phyloP scores from a whole-genome alignment of 2,329 filamentous ascomycete species.

The Colletotrichum sp. region DNA sequence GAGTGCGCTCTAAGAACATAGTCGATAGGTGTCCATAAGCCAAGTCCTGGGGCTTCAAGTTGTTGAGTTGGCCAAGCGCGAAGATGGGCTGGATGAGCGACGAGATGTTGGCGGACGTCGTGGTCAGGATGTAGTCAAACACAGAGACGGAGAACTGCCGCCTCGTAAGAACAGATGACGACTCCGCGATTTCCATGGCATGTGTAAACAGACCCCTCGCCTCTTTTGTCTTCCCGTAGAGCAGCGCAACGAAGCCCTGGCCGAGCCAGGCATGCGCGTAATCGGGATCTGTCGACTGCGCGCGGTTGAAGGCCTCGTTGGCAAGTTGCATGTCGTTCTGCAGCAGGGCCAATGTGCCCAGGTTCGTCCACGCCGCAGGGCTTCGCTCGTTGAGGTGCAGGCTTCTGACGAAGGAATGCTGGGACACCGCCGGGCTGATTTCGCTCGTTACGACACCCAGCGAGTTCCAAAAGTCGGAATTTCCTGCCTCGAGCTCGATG shows the following conservation, averaged over 20 bases:
- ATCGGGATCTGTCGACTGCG: constrained; percentile 93
- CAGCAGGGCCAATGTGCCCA: constrained; percentile 84
- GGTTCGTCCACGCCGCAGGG: constrained; percentile 86
- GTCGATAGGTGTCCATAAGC: constrained; percentile 79
- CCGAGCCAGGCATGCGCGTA: constrained; percentile 94
- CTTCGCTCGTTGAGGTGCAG: constrained; percentile 91
- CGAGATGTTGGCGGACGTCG: constrained; percentile 56
- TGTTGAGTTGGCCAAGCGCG: constrained; percentile 80
- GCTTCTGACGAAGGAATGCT: constrained; percentile 92
- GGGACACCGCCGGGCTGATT: constrained; percentile 84
- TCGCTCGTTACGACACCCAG: constrained; percentile 89
- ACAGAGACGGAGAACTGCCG: constrained; percentile 80
- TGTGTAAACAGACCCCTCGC: constrained; percentile 89
- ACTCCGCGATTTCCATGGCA: constrained; percentile 89
- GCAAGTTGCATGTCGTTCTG: constrained; percentile 86
- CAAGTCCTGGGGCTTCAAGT: constrained; percentile 73
- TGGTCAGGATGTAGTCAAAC: constrained; percentile 79
- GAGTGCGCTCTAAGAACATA: constrained; percentile 81
- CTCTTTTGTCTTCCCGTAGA: constrained; percentile 76
- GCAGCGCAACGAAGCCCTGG: constrained; percentile 82
- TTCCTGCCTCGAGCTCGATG: constrained; percentile 93
- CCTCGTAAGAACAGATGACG: constrained; percentile 74
- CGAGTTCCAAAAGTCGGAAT: constrained; percentile 96
- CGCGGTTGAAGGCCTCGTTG: constrained; percentile 86
- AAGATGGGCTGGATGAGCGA: constrained; percentile 87